phyloP scores from a whole-genome alignment of 164 flowering plant species.

The Tinospora cordifolia region DNA sequence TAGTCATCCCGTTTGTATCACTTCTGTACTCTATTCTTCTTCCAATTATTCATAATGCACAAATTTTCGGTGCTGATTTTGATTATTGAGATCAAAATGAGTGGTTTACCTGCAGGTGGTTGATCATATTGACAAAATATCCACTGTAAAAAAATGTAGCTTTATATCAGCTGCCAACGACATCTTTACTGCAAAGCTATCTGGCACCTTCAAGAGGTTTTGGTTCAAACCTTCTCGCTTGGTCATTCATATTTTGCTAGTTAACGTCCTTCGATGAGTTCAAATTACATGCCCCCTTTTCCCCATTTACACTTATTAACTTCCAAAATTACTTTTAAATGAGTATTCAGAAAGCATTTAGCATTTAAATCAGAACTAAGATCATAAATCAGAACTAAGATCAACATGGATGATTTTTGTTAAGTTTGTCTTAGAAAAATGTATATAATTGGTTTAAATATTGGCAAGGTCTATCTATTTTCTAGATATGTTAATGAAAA shows the following conservation, averaged over 20 bases:
- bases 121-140: constrained; percentile 71
- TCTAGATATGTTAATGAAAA: too few relatives aligned
- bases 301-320: not conserved
- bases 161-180: constrained; percentile 70
- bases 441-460: too few relatives aligned
- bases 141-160: constrained; percentile 56
- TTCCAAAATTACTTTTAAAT: not conserved
- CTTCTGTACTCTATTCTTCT: not conserved
- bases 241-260: not conserved
- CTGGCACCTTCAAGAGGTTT: constrained; percentile 94
- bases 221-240: constrained; percentile 4
- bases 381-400: too few relatives aligned
- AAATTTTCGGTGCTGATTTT: not conserved
- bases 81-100: not conserved
- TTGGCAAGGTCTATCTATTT: too few relatives aligned
- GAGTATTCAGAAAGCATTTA: too few relatives aligned
- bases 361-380: too few relatives aligned
- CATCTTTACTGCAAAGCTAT: constrained; percentile 76
- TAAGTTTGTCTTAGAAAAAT: too few relatives aligned
- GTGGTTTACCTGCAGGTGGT: constrained; percentile 44
- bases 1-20: not conserved
- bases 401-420: too few relatives aligned
- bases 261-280: not conserved
- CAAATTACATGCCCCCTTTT: not conserved
- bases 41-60: not conserved